Evolutionary conservation across 2,329 filamentous ascomycete species (phyloP), one percentile per base, ranked within the genome.

Genomic region (Pseudogymnoascus verrucosus): DNA sequence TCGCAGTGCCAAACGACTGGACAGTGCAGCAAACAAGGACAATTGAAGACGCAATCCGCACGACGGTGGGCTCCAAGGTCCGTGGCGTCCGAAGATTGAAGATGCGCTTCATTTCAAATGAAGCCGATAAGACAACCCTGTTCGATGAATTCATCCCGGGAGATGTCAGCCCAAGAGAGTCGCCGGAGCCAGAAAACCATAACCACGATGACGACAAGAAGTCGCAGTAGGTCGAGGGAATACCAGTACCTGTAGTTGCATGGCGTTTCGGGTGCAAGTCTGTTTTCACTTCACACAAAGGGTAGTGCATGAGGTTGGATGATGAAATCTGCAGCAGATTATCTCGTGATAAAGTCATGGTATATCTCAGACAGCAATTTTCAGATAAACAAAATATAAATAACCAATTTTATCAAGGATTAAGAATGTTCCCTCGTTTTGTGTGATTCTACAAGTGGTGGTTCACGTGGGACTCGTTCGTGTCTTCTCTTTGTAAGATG

Each of bases 71-170:
- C 28, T 79, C 81, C 66, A 90, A 89, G 69, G 90, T 97, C 12
- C 85, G 90, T 65, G 93, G 95, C 1, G 91, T 95, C 40, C 88
- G 91, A 74, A 85, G 89, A 67, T 84, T 99, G 36, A 88, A 89
- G 66, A 83, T 98, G 61, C 87, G 92, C 44, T 98, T 98, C 73
- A 84, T 95, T 31, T 84, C 89, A 39, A 84, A 85, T 68, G 87
- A 89, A 16, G 80, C 82, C 28, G 75, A 78, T 11, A 75, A 79
- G 31, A 78, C 78, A 42, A 80, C 83, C 63, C 83, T 88, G 70
- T 87, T 89, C 65, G 90, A 96, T 73, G 92, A 98, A 74, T 93
- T 92, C 70, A 89, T 93, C 66, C 76, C 82, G 1, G 83, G 84
- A 2, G 83, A 89, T 67, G 78, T 89, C 8, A 85, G 81, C 69